Conservation (phyloP, 306 rosid genomes). For the Phaseolus lunatus region DNA sequence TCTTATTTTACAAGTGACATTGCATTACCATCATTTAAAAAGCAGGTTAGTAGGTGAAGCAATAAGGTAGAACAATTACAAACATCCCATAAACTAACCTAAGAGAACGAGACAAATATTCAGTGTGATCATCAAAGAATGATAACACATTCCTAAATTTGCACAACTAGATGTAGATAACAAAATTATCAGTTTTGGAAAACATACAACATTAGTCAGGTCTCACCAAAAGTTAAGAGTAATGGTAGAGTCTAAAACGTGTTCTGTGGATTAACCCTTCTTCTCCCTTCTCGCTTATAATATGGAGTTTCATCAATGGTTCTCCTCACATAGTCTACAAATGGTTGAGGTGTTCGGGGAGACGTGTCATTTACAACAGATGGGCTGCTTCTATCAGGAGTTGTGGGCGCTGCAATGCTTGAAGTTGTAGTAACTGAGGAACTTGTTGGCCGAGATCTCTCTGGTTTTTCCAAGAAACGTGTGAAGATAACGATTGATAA, state of each 20-base stretch:
- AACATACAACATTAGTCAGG: conserved; percentile 35
- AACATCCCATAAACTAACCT: conserved; percentile 16
- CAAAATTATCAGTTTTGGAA: conserved; percentile 42
- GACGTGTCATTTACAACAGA: conserved; percentile 57
- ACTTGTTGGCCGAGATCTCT: conserved; percentile 55
- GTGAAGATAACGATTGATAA: conserved; percentile 47
- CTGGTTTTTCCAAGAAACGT: conserved; percentile 56
- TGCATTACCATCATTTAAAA: background rate
- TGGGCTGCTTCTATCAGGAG: conserved; percentile 66
- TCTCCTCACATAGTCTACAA: conserved; percentile 88
- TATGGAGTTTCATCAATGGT: conserved; percentile 96
- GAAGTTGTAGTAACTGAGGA: conserved; percentile 54
- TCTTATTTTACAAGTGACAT: background rate
- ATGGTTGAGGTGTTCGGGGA: conserved; percentile 94
- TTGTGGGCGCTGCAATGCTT: conserved; percentile 56
- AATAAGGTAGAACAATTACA: conserved; percentile 11
- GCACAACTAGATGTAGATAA: conserved; percentile 33
- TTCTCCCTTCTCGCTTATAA: conserved; percentile 75
- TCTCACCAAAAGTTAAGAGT: background rate
- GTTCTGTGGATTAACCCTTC: conserved; percentile 84
- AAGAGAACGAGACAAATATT: background rate
- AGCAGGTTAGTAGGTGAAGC: background rate
- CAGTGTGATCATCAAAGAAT: conserved; percentile 18
- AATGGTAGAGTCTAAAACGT: conserved; percentile 57
- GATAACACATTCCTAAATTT: conserved; percentile 32